A percentile compares a stretch with the other conserved stretches of the same genome.
Evolutionary conservation across 495 filamentous ascomycete species (phyloP).

Genomic region (Immersiella caudata): DNA sequence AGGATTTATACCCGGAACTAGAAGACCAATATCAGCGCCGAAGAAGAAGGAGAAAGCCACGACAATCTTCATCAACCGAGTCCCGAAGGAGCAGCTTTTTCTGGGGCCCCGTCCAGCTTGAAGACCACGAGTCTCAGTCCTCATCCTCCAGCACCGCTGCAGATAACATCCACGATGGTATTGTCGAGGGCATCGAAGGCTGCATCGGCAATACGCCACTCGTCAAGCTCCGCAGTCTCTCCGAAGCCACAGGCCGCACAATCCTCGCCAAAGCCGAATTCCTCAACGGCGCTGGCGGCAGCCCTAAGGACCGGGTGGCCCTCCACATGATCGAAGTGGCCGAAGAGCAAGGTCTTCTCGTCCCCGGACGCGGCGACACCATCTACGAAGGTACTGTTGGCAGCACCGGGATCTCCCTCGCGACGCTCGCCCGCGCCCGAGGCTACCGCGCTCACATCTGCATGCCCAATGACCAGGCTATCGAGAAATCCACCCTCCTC

Average conservation of each 20-base stretch:
- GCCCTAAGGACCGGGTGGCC: conserved; percentile 94
- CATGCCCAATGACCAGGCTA: conserved; percentile 91
- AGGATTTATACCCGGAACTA: conserved; percentile 72
- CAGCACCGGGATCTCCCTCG: conserved; percentile 90
- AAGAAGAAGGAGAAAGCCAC: not conserved
- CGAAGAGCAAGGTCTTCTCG: conserved; percentile 75
- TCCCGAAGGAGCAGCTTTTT: conserved; percentile 42
- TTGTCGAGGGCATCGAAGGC: conserved; percentile 78
- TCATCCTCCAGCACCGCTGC: conserved; percentile 20
- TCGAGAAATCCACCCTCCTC: conserved; percentile 86
- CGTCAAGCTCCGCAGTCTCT: conserved; percentile 83
- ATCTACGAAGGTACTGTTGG: conserved; percentile 98
- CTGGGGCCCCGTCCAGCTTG: conserved; percentile 49
- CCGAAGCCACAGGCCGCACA: conserved; percentile 86
- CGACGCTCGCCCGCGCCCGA: conserved; percentile 80
- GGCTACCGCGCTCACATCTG: conserved; percentile 95
- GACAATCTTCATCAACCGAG: conserved; percentile 7
- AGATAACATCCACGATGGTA: conserved; percentile 21
- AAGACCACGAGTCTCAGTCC: conserved; percentile 50
- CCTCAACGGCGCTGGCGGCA: conserved; percentile 92
- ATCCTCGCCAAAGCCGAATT: conserved; percentile 98
- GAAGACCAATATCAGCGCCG: conserved; percentile 61
- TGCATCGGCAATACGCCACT: conserved; percentile 94
- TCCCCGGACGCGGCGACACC: conserved; percentile 80
- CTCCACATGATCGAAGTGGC: conserved; percentile 85